Conservation (phyloP, 2,329 filamentous ascomycete species). For the Aspergillus chevalieri region DNA sequence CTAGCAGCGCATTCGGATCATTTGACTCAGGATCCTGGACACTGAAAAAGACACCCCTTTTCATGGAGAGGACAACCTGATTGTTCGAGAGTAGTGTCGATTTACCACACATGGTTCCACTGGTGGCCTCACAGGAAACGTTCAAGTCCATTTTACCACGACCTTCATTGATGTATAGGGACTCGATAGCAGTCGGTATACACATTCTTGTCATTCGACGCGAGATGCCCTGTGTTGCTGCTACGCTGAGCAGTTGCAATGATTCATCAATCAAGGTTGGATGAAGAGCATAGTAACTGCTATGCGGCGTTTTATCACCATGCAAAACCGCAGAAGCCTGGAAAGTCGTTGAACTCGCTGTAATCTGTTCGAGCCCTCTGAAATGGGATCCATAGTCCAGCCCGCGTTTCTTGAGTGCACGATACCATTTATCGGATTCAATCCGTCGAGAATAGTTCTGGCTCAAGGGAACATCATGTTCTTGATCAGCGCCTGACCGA, state of each 20-base stretch:
- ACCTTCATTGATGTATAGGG: slow-evolving; percentile 10
- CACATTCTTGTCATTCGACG: slow-evolving; percentile 9
- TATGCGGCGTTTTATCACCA: neutral
- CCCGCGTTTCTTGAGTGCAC: neutral
- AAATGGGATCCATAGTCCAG: neutral
- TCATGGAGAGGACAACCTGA: slow-evolving; percentile 1
- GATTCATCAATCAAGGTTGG: slow-evolving; percentile 16
- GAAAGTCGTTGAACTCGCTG: neutral
- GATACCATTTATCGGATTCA: neutral
- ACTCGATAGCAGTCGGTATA: slow-evolving; percentile 17
- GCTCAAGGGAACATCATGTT: neutral
- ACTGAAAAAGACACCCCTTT: slow-evolving; percentile 4
- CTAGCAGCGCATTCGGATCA: neutral
- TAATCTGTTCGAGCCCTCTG: neutral
- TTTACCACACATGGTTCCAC: slow-evolving; percentile 5
- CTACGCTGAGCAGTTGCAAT: slow-evolving; percentile 16
- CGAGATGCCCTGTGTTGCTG: slow-evolving; percentile 13
- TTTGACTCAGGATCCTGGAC: slow-evolving; percentile 5
- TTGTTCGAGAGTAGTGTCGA: neutral
- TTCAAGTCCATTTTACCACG: slow-evolving; percentile 2
- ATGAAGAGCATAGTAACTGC: slow-evolving; percentile 14
- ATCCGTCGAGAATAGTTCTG: neutral
- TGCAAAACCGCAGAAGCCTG: slow-evolving; percentile 2
- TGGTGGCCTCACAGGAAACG: slow-evolving; percentile 3
- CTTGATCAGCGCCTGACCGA: neutral